Evolutionary conservation across 768 basidiomycete genomes (phyloP), one percentile per base, ranked within the genome.

Genomic region (Lentinula guzmanii): DNA sequence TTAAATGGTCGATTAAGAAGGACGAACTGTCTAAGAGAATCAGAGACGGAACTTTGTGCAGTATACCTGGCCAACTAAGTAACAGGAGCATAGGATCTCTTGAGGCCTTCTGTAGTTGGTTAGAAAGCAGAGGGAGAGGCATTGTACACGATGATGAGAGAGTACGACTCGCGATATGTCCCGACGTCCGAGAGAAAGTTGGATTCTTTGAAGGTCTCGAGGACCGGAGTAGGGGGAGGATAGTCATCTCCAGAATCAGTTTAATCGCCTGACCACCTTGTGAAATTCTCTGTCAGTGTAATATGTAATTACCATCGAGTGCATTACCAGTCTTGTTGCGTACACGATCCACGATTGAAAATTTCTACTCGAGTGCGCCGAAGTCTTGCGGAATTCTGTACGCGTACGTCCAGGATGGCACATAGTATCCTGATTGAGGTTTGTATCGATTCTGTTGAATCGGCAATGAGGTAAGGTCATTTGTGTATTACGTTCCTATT

Each of bases 361-460:
- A 24, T 24, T 24, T 24, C 24, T 24, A 24, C 24, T 24, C 24
- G 24, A 24, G 24, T 24, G 24, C 24, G 24, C 24, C 24, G 28
- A 28, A 13, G 13, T 6, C 37, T 39, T 39, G 37, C 37, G 2
- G 5, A 28, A 13, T 39, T 39, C 37, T 39, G 5, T 28, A 28
- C 28, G 3, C 28, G n/a, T 35, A 5, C 35, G 3, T 5, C 18
- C 18, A 39, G 13, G 13, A 43, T 41, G 24, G n/a, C 54, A 39
- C 54, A 24, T 28, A 31, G 7, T 28, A 48, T 51, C 6, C 35
- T 73, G 33, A 70, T 87, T 53, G 87, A 90, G 74, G 84, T 91
- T 52, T 91, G 91, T 68, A 77, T 92, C 46, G 91, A 92, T 72
- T 91, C 90, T 6, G 79, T 89, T 21, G 82, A 85, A 64, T 90